A percentile compares a stretch with the other conserved stretches of the same genome.
Conservation (phyloP, 148 eudicot species). For the Pouteria glomerata region DNA sequence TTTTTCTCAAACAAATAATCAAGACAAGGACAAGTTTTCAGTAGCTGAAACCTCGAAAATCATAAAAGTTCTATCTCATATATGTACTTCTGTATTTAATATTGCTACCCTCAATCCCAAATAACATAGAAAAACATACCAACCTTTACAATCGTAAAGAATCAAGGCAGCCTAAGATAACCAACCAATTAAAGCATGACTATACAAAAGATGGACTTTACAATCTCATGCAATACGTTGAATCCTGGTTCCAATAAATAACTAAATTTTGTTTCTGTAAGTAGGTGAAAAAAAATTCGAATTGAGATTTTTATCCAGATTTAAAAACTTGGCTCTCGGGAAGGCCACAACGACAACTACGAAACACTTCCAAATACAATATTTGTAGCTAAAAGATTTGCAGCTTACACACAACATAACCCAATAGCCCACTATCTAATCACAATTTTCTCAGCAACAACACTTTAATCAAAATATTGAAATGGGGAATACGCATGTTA, state of each 20-base stretch:
- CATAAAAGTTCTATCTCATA: too few relatives aligned
- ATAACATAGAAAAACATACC: too few relatives aligned
- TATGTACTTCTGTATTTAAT: not conserved
- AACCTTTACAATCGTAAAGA: too few relatives aligned
- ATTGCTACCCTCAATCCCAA: not conserved
- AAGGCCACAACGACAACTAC: not conserved
- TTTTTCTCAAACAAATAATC: too few relatives aligned
- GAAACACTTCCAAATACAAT: not conserved
- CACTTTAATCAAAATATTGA: not conserved
- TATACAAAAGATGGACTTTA: not conserved
- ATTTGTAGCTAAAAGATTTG: too few relatives aligned
- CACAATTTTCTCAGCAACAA: too few relatives aligned
- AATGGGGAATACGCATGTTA: not conserved
- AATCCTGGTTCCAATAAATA: not conserved
- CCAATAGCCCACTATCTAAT: too few relatives aligned
- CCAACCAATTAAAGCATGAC: not conserved
- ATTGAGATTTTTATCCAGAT: not conserved
- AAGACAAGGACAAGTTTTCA: too few relatives aligned
- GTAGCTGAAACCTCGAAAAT: too few relatives aligned
- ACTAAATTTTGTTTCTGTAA: not conserved
- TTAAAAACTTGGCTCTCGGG: not conserved
- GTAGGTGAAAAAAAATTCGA: not conserved
- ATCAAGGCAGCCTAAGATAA: not conserved
- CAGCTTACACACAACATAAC: not conserved
- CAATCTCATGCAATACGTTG: not conserved